Base-by-base conservation (phyloP, 2,329 filamentous ascomycete species). In the Orbilia brochopaga region DNA sequence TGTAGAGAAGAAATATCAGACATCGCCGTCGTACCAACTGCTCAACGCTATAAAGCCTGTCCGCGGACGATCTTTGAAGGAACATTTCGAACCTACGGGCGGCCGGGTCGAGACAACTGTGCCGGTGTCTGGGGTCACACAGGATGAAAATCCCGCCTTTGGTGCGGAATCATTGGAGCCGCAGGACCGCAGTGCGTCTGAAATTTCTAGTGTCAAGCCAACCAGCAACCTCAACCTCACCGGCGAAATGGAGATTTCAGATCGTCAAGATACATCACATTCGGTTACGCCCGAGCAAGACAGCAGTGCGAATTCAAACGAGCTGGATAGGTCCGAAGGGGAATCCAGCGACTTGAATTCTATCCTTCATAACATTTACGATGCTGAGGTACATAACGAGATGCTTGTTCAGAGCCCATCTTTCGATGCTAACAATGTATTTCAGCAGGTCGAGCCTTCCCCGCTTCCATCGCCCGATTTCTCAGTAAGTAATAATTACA, bases 1-100 rank as follows among this genome's bases (percentile, higher is more conserved):
- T 17, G 54, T 64, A 2, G 66, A 70, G 42, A 70, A 70, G 46
- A 70, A 50, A 24, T 64, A 63, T 35, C 66, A 64, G 55, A 64
- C 59, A 10, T 70, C 66, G 42, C 66, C 59, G 17, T 70, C 66
- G 0, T 70, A 70, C 21, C 53, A 70, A 50, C 23, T 70, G 7
- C 54, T 70, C 11, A 60, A 44, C 50, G 59, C 54, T 42, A 52
- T 70, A 17, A 63, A 70, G 37, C 66, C 54, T 8, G 66, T 70
- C 17, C 58, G 66, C 10, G 66, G 66, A 2, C 44, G 59, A 40
- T 63, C 59, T 30, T 15, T 70, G 15, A 70, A 63, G 23, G 48
- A 50, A 10, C 5, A 30, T 19, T 64, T 59, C 21, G 66, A 64
- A 51, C 48, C 32, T 11, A 23, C 21, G n/a, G 2, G 13, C 21